Evolutionary conservation across 2,329 filamentous ascomycete species (phyloP).

Genomic region (Penicillium griseofulvum): DNA sequence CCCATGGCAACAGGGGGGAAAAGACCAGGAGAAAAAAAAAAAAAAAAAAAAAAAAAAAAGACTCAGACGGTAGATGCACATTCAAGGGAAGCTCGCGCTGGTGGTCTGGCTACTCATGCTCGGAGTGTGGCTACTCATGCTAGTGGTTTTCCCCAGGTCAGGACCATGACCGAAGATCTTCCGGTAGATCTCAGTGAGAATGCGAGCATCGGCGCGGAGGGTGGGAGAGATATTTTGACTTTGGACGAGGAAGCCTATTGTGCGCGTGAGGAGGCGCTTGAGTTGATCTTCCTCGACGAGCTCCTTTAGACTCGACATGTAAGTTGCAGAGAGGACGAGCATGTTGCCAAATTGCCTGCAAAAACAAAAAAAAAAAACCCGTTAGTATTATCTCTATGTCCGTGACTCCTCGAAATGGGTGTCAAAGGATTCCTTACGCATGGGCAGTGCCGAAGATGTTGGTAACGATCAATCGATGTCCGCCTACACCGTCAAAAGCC

Average conservation of each 20-base stretch:
- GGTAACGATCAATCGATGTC: constrained; percentile 7
- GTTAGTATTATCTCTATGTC: constrained; percentile 23
- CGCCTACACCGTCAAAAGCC: constrained; percentile 5
- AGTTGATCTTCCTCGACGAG: constrained; percentile 60
- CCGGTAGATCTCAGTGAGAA: constrained; percentile 58
- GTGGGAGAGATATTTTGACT: constrained; percentile 72
- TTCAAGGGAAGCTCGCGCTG: constrained; percentile 3
- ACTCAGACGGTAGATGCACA: constrained; percentile 7
- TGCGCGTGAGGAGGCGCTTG: constrained; percentile 63
- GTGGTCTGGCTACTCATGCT: not conserved
- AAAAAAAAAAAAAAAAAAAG: not conserved
- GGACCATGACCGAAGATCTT: constrained; percentile 42
- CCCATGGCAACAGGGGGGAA: not conserved
- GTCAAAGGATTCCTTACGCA: constrained; percentile 2
- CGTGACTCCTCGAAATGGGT: not conserved
- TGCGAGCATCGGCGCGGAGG: constrained; percentile 69
- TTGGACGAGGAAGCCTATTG: constrained; percentile 71
- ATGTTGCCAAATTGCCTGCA: constrained; percentile 93
- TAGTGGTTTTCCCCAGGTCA: not conserved
- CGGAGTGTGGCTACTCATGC: not conserved
- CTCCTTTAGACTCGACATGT: constrained; percentile 61
- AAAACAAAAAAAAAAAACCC: not conserved
- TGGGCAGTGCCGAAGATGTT: constrained; percentile 11
- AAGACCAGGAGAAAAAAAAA: not conserved
- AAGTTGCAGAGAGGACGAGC: constrained; percentile 81